phyloP scores from a whole-genome alignment of 2,329 filamentous ascomycete species.

The Didymellaceae sp. region DNA sequence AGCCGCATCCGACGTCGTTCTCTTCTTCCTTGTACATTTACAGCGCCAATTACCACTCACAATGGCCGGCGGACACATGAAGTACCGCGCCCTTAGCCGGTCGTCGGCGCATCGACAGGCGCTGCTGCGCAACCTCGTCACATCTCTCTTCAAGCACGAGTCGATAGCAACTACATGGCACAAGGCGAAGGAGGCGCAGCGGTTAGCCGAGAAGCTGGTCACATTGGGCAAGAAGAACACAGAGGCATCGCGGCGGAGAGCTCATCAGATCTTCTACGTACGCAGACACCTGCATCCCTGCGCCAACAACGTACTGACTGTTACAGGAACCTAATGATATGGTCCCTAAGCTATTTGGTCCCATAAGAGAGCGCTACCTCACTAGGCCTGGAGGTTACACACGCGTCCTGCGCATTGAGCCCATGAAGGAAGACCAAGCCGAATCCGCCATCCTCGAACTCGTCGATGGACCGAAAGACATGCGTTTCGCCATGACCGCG shows the following conservation, averaged over 20 bases:
- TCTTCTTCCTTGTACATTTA: constrained; percentile 9
- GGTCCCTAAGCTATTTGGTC: constrained; percentile 86
- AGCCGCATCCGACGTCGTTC: constrained; percentile 13
- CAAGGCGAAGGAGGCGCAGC: constrained; percentile 97
- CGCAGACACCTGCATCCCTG: constrained; percentile 40
- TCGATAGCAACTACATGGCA: constrained; percentile 93
- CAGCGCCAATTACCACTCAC: constrained; percentile 22
- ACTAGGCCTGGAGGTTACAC: constrained; percentile 90
- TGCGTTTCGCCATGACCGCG: constrained; percentile 93
- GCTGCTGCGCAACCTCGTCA: constrained; percentile 93
- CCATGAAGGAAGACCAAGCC: constrained; percentile 85
- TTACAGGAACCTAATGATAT: constrained; percentile 69
- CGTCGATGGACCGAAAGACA: constrained; percentile 91
- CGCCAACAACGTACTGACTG: constrained; percentile 23
- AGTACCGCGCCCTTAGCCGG: constrained; percentile 88
- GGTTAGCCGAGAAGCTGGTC: constrained; percentile 91
- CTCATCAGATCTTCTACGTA: constrained; percentile 87
- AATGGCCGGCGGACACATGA: constrained; percentile 87
- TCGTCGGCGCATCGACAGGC: constrained; percentile 87
- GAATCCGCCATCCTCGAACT: constrained; percentile 90
- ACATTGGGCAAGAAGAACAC: constrained; percentile 94
- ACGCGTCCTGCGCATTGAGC: constrained; percentile 89
- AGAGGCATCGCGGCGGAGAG: constrained; percentile 75
- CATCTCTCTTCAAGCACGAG: constrained; percentile 91
- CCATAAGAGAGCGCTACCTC: constrained; percentile 79